Evolutionary conservation across 768 basidiomycete genomes (phyloP).

Genomic region (Russula compacta): DNA sequence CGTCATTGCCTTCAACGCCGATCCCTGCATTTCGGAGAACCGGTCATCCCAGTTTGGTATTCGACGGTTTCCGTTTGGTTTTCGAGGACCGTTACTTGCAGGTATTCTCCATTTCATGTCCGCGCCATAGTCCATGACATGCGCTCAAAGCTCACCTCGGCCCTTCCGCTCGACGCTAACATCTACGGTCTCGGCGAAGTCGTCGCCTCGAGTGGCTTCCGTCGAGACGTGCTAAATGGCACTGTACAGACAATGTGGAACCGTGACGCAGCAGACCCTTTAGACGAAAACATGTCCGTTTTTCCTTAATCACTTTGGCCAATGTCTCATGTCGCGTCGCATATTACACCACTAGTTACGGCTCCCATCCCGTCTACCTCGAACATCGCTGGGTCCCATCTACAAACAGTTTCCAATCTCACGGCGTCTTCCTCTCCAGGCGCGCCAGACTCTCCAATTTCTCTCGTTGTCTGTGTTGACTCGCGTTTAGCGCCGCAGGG

Average conservation of each 20-base stretch:
- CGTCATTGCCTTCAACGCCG: slow-evolving; percentile 52
- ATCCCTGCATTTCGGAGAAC: slow-evolving; percentile 43
- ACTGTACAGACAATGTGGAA: slow-evolving; percentile 65
- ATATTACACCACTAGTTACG: slow-evolving; percentile 38
- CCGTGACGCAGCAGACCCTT: slow-evolving; percentile 50
- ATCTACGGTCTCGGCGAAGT: slow-evolving; percentile 76
- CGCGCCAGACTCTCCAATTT: slow-evolving; percentile 22
- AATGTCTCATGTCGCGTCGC: not conserved
- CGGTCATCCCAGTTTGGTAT: slow-evolving; percentile 39
- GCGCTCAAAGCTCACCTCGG: slow-evolving; percentile 41
- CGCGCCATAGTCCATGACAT: not conserved
- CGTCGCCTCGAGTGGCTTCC: slow-evolving; percentile 57
- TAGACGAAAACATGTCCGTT: slow-evolving; percentile 57
- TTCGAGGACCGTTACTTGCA: slow-evolving; percentile 79
- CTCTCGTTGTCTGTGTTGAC: not conserved
- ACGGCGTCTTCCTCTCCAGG: slow-evolving; percentile 72
- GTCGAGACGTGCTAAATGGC: slow-evolving; percentile 48
- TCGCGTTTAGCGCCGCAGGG: slow-evolving; percentile 45
- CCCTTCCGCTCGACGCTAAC: slow-evolving; percentile 57
- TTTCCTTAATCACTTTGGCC: not conserved
- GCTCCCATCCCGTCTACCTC: slow-evolving; percentile 62
- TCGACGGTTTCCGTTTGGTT: slow-evolving; percentile 59
- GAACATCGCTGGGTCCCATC: slow-evolving; percentile 58
- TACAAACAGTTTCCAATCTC: slow-evolving; percentile 46
- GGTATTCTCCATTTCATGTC: slow-evolving; percentile 25